These are phyloP conservation scores for Ophiostoma australiae DNA, from an alignment of 2,329 filamentous ascomycete species.

Conservation along the genomic window DNA sequence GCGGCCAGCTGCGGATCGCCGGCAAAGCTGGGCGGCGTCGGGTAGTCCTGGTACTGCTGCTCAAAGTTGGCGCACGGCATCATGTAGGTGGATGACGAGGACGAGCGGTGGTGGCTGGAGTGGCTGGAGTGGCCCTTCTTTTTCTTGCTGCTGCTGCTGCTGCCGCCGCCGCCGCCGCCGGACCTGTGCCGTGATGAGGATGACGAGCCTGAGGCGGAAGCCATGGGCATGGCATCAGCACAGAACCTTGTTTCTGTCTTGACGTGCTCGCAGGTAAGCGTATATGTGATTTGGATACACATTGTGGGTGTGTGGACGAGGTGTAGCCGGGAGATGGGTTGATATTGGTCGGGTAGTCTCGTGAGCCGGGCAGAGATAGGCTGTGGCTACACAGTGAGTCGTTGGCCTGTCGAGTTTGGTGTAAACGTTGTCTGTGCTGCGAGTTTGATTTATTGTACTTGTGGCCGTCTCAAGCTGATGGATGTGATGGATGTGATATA, in stretches of 20 bases:
- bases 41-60: conserved; percentile 43
- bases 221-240: conserved; percentile 35
- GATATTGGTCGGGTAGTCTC: background rate
- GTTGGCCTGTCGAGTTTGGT: background rate
- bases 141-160: conserved; percentile 20
- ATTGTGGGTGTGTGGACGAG: conserved; percentile 35
- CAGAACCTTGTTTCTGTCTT: conserved; percentile 44
- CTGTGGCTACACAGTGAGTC: background rate
- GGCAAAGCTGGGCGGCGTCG: conserved; percentile 43
- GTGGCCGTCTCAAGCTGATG: no score
- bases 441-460: background rate
- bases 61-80: conserved; percentile 42
- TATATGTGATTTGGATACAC: conserved; percentile 49
- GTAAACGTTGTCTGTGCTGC: background rate
- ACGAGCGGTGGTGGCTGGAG: conserved; percentile 20
- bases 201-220: background rate
- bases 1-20: conserved; percentile 31
- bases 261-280: conserved; percentile 49
- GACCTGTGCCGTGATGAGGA: conserved; percentile 15
- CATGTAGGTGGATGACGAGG: conserved; percentile 25
- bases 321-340: background rate
- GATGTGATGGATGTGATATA: background rate
- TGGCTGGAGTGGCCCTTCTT: conserved; percentile 16
- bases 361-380: background rate
- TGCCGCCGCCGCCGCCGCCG: conserved; percentile 9